A percentile compares a stretch with the other conserved stretches of the same genome.
These are phyloP conservation scores for Entomortierella lignicola DNA, from an alignment of 192 early-diverging fungal genomes.

Conservation along the genomic window DNA sequence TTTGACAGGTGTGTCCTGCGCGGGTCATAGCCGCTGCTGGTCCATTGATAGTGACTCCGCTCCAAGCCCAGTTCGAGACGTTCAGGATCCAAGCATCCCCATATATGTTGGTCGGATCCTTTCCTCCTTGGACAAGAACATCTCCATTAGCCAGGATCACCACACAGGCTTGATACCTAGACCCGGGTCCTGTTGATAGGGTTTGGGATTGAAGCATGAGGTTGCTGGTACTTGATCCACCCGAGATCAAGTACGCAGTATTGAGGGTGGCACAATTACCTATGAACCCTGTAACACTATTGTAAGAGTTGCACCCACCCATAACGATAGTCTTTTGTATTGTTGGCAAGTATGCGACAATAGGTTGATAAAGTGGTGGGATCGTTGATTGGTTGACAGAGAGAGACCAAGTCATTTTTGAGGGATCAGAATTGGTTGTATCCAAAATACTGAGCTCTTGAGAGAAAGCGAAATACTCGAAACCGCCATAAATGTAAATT, in stretches of 20 bases:
- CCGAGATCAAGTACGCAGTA: conserved; percentile 15
- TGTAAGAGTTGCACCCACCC: background rate
- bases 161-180: conserved; percentile 26
- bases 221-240: background rate
- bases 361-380: conserved; percentile 19
- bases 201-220: background rate
- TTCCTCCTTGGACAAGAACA: conserved; percentile 45
- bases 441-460: conserved; percentile 19
- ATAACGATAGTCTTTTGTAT: conserved; percentile 16
- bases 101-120: conserved; percentile 2
- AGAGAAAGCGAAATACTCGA: background rate
- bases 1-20: conserved; percentile 38
- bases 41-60: background rate
- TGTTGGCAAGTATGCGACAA: conserved; percentile 29
- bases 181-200: background rate
- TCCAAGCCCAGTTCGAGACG: conserved; percentile 25
- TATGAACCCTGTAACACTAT: background rate
- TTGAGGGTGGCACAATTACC: background rate
- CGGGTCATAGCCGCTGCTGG: conserved; percentile 9
- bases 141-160: conserved; percentile 23
- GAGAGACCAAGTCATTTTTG: conserved; percentile 22
- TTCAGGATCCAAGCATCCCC: conserved; percentile 39
- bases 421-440: background rate
- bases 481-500: conserved; percentile 37
- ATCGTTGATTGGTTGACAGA: conserved; percentile 4